phyloP scores from a whole-genome alignment of 257 asterid genomes.

The Jasminum sambac region DNA sequence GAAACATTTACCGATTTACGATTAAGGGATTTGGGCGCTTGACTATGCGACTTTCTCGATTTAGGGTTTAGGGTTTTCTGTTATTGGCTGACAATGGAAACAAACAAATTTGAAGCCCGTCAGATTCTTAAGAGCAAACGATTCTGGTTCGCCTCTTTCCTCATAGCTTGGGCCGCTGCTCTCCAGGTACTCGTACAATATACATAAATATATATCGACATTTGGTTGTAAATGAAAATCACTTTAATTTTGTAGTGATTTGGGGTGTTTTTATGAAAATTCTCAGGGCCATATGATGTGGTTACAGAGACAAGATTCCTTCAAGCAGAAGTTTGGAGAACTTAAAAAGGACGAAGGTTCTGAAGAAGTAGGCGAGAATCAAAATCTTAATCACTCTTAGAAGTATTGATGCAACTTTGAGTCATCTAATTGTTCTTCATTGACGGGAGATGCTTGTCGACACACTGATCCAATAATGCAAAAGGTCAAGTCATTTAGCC shows the following conservation, averaged over 20 bases:
- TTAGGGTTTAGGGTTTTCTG: slow-evolving; percentile 16
- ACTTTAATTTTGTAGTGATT: slow-evolving; percentile 1
- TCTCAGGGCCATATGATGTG: slow-evolving; percentile 91
- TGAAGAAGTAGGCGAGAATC: slow-evolving; percentile 29
- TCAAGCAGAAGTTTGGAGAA: slow-evolving; percentile 70
- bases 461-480: background rate
- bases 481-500: background rate
- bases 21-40: background rate
- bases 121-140: slow-evolving; percentile 66
- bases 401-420: slow-evolving; percentile 1
- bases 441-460: slow-evolving; percentile 1
- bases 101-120: slow-evolving; percentile 44
- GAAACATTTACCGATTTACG: too few relatives aligned
- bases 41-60: background rate
- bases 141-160: slow-evolving; percentile 76
- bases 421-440: background rate
- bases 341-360: slow-evolving; percentile 30
- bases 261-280: background rate
- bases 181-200: slow-evolving; percentile 57
- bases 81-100: slow-evolving; percentile 32
- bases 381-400: background rate
- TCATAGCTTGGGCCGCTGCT: slow-evolving; percentile 80
- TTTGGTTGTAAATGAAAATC: background rate
- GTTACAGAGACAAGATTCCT: slow-evolving; percentile 80
- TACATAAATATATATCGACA: background rate